These are phyloP conservation scores for Schwanniomyces yamadae DNA, from an alignment of 805 yeast genomes.

Conservation along the genomic window DNA sequence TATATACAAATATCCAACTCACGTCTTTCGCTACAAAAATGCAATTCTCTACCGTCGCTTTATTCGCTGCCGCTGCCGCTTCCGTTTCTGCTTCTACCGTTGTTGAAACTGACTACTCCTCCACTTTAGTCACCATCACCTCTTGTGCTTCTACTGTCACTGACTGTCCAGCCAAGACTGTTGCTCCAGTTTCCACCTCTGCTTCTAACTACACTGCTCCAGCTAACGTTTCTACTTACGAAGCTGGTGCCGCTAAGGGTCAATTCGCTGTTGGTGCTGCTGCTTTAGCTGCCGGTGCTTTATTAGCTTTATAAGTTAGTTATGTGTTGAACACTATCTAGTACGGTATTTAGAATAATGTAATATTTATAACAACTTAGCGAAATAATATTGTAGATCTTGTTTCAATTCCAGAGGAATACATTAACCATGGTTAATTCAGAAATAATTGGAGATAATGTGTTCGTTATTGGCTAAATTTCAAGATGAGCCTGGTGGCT, in stretches of 20 bases:
- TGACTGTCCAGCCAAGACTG: constrained; percentile 43
- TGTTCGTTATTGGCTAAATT: too few species aligned
- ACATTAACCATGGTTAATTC: too few species aligned
- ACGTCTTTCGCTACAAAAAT: constrained; percentile 35
- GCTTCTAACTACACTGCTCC: constrained; percentile 20
- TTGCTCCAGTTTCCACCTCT: too few species aligned
- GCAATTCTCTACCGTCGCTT: constrained; percentile 41
- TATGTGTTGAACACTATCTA: too few species aligned
- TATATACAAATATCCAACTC: too few species aligned
- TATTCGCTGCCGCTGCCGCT: constrained; percentile 35
- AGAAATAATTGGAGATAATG: too few species aligned
- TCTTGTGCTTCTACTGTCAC: constrained; percentile 46
- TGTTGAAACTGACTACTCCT: constrained; percentile 29
- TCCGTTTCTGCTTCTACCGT: constrained; percentile 22
- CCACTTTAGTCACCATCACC: constrained; percentile 46
- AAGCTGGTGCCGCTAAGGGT: constrained; percentile 32
- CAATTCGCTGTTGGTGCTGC: constrained; percentile 44
- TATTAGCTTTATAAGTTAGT: constrained; percentile 55
- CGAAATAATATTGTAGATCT: too few species aligned
- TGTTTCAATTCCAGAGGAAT: too few species aligned
- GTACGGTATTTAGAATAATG: too few species aligned
- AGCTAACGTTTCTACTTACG: constrained; percentile 35
- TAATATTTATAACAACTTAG: too few species aligned
- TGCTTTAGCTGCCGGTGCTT: constrained; percentile 49
- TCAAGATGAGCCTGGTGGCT: too few species aligned